Evolutionary conservation across 208 protist genomes (phyloP).

Genomic region (Phytomonas serpens): DNA sequence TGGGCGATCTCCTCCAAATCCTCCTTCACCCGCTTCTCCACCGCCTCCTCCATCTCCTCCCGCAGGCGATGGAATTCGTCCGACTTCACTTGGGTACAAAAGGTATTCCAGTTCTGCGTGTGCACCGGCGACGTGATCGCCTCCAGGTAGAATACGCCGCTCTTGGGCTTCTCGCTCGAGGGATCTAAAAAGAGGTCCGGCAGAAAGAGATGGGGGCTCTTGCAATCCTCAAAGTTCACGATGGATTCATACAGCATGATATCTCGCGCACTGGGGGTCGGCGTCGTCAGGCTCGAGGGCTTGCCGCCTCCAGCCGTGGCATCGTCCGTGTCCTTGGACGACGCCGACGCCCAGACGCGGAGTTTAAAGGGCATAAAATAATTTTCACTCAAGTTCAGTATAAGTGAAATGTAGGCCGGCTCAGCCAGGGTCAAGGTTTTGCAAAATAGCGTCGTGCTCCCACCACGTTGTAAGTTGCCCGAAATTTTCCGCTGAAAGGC

Average conservation of each 20-base stretch:
- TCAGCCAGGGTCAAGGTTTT: constrained; percentile 46
- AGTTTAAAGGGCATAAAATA: constrained; percentile 47
- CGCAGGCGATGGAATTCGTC: background rate
- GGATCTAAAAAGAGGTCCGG: background rate
- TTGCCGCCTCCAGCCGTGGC: background rate
- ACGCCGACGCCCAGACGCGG: constrained; percentile 20
- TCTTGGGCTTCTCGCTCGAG: background rate
- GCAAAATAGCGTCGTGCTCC: constrained; percentile 43
- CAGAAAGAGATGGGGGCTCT: background rate
- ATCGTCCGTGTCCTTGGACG: background rate
- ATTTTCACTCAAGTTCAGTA: constrained; percentile 21
- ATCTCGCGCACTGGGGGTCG: background rate
- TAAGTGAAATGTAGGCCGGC: constrained; percentile 42
- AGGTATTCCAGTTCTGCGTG: background rate
- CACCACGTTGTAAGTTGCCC: constrained; percentile 21
- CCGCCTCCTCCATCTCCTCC: background rate
- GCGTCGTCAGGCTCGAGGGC: background rate
- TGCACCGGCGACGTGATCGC: background rate
- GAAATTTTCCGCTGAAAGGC: constrained; percentile 6
- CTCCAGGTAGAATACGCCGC: background rate
- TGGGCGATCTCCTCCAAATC: background rate
- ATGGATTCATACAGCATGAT: background rate
- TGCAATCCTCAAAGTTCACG: background rate
- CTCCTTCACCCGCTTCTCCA: background rate
- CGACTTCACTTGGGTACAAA: background rate